Percentiles rank a stretch among this genome's conserved stretches.
Evolutionary conservation across 441 rosid species (phyloP).

Genomic region (Flueggea neowawraea): DNA sequence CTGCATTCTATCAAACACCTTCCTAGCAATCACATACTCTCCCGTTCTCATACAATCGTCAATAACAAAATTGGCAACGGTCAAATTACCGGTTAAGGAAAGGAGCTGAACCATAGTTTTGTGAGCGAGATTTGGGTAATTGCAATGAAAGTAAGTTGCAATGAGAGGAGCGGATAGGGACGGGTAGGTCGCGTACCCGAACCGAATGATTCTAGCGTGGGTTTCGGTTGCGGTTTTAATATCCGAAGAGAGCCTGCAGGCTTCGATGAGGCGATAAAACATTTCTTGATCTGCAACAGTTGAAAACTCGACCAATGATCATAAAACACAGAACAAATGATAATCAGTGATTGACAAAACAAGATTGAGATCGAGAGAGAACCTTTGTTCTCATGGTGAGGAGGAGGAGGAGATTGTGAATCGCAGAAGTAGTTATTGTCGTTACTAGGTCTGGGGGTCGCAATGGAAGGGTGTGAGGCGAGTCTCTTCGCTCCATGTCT

Average conservation of each 20-base stretch:
- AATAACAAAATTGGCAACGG: conserved; percentile 44
- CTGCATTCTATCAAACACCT: conserved; percentile 56
- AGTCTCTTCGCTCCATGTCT: no score
- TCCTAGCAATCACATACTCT: conserved; percentile 43
- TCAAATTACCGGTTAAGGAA: conserved; percentile 26
- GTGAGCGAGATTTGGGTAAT: conserved; percentile 28
- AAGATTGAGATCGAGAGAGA: no score
- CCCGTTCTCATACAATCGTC: conserved; percentile 41
- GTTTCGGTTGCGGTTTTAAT: conserved; percentile 38
- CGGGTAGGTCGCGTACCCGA: conserved; percentile 57
- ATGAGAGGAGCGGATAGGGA: conserved; percentile 44
- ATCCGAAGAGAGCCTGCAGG: conserved; percentile 42
- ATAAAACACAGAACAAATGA: no score
- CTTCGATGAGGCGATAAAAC: conserved; percentile 38
- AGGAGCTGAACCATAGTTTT: conserved; percentile 39
- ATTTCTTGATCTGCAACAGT: conserved; percentile 35
- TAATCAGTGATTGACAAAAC: no score
- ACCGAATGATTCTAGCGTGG: conserved; percentile 55
- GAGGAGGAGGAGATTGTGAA: no score
- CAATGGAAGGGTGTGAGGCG: no score
- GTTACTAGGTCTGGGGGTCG: no score
- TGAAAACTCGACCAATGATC: not conserved
- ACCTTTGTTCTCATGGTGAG: no score
- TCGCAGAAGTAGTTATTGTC: no score
- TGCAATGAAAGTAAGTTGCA: conserved; percentile 46